Conservation (phyloP, 805 yeast genomes). For the Lipomyces anomalus region DNA sequence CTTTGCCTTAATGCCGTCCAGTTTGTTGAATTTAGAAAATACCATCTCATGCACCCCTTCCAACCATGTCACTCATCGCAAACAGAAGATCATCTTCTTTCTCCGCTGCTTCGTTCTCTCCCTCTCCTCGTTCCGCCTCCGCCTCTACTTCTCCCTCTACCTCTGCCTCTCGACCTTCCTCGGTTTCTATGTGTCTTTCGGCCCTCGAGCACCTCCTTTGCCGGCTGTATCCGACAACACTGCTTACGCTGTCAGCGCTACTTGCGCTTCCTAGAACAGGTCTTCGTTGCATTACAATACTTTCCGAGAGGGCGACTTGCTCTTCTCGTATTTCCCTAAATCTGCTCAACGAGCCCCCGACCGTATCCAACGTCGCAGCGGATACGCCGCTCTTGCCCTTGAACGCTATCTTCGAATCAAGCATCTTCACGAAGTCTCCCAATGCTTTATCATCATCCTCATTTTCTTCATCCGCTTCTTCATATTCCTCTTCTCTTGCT, state of each 20-base stretch:
- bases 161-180: too few species aligned
- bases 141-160: constrained; percentile 2
- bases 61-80: constrained; percentile 38
- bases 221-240: too few species aligned
- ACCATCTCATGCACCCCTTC: too few species aligned
- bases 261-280: constrained; percentile 1
- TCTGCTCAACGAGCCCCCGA: constrained; percentile 4
- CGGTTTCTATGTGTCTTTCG: too few species aligned
- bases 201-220: too few species aligned
- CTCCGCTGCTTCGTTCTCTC: constrained; percentile 16
- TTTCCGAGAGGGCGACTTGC: too few species aligned
- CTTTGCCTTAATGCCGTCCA: too few species aligned
- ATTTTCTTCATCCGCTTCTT: too few species aligned
- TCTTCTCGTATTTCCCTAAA: not conserved
- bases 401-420: constrained; percentile 58
- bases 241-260: constrained; percentile 2
- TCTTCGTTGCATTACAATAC: too few species aligned
- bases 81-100: constrained; percentile 36
- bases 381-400: constrained; percentile 24
- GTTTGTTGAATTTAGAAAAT: too few species aligned
- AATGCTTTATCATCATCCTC: constrained; percentile 42
- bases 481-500: too few species aligned
- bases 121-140: constrained; percentile 5
- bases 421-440: constrained; percentile 63
- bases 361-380: constrained; percentile 19